phyloP scores from a whole-genome alignment of 768 basidiomycete genomes.

The Rossbeevera mucosa region DNA sequence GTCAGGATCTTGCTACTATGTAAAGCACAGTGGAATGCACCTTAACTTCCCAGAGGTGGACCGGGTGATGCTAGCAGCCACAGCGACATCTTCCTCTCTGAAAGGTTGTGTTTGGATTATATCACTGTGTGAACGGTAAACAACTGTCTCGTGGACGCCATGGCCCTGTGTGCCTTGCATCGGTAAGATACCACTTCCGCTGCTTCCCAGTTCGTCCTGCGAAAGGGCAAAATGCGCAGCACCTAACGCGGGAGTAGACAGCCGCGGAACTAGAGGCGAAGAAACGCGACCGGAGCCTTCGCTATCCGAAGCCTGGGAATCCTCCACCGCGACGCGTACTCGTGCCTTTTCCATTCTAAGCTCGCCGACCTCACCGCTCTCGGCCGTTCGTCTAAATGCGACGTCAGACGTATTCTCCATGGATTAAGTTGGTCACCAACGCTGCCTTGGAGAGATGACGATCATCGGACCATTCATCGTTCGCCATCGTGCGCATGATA shows the following conservation, averaged over 20 bases:
- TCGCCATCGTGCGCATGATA: background rate
- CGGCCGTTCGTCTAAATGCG: constrained; percentile 1
- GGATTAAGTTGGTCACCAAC: constrained; percentile 5
- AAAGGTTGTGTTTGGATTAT: background rate
- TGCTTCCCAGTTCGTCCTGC: background rate
- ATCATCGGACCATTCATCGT: background rate
- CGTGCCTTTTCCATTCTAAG: background rate
- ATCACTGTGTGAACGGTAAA: background rate
- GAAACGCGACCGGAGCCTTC: no score
- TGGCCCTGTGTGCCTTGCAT: background rate
- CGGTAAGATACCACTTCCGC: background rate
- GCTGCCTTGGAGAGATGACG: background rate
- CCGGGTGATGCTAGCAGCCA: background rate
- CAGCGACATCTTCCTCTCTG: background rate
- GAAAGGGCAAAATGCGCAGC: background rate
- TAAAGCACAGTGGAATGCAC: background rate
- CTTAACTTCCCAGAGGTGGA: background rate
- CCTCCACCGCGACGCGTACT: background rate
- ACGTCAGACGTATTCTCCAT: background rate
- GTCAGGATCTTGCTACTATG: background rate
- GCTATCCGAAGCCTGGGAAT: background rate
- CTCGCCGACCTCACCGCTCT: background rate
- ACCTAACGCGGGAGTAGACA: background rate
- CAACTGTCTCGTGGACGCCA: background rate
- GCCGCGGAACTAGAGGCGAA: background rate